Evolutionary conservation across 805 yeast genomes (phyloP).

Genomic region (Sugiyamaella chiloensis): DNA sequence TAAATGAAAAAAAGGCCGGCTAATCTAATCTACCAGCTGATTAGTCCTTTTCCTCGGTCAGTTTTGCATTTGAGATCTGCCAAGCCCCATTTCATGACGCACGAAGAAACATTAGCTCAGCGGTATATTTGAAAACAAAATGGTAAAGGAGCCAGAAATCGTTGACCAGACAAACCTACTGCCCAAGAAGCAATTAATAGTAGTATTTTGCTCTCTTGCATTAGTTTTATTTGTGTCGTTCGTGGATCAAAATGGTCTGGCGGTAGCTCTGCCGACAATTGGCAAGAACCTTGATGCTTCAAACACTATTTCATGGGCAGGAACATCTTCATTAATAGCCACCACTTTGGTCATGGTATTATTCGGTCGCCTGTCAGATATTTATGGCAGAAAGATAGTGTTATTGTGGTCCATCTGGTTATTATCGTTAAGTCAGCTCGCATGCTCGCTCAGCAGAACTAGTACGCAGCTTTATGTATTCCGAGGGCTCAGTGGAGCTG

Average conservation of each 20-base stretch:
- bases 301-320: constrained; percentile 4
- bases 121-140: too few relatives aligned
- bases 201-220: background rate
- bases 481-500: constrained; percentile 54
- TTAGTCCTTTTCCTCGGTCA: too few relatives aligned
- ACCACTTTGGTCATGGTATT: constrained; percentile 28
- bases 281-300: constrained; percentile 1
- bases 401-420: constrained; percentile 40
- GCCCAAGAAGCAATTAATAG: background rate
- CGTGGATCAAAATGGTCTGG: constrained; percentile 2
- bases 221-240: constrained; percentile 1
- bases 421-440: constrained; percentile 44
- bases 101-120: background rate
- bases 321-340: constrained; percentile 1
- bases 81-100: too few relatives aligned
- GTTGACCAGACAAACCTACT: background rate
- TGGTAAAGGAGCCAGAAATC: background rate
- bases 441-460: constrained; percentile 49
- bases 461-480: constrained; percentile 49
- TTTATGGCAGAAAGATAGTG: constrained; percentile 49
- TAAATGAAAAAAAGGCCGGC: too few relatives aligned
- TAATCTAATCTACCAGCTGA: too few relatives aligned
- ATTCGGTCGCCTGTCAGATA: constrained; percentile 53
- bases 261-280: constrained; percentile 1
- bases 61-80: too few relatives aligned